These are phyloP conservation scores for Cutaneotrichosporon sp. DNA, from an alignment of 1,284 basidiomycete species.

Conservation along the genomic window DNA sequence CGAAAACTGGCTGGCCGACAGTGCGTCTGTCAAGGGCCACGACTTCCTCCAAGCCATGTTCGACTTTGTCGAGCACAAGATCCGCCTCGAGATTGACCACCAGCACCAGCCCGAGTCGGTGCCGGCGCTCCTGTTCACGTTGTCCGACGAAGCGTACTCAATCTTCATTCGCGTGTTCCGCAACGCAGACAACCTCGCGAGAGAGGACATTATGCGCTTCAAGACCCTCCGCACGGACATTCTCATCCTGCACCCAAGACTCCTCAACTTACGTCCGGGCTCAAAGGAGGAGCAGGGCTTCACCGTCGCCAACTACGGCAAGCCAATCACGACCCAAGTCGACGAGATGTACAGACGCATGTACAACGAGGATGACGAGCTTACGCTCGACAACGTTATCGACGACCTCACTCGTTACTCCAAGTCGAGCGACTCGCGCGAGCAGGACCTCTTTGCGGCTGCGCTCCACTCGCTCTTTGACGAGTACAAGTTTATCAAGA, in stretches of 20 bases:
- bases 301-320: slow-evolving; percentile 76
- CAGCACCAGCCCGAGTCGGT: slow-evolving; percentile 61
- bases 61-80: slow-evolving; percentile 82
- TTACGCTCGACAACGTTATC: slow-evolving; percentile 91
- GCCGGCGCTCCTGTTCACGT: slow-evolving; percentile 50
- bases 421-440: slow-evolving; percentile 71
- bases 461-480: slow-evolving; percentile 99
- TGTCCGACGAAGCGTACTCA: slow-evolving; percentile 65
- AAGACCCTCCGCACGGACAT: slow-evolving; percentile 89
- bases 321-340: slow-evolving; percentile 87
- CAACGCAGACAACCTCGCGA: slow-evolving; percentile 51
- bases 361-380: slow-evolving; percentile 78
- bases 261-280: slow-evolving; percentile 90
- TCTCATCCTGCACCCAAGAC: slow-evolving; percentile 89
- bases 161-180: slow-evolving; percentile 84
- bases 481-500: slow-evolving; percentile 99
- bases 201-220: slow-evolving; percentile 78
- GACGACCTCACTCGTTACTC: slow-evolving; percentile 78
- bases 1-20: slow-evolving; percentile 91
- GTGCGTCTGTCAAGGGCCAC: slow-evolving; percentile 69
- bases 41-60: slow-evolving; percentile 85
- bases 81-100: slow-evolving; percentile 74
- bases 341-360: slow-evolving; percentile 96
- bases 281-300: slow-evolving; percentile 88
- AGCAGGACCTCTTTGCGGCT: slow-evolving; percentile 96